Evolutionary conservation across 2,329 filamentous ascomycete species (phyloP), one percentile per base, ranked within the genome.

Genomic region (Aspergillus ochraceus): DNA sequence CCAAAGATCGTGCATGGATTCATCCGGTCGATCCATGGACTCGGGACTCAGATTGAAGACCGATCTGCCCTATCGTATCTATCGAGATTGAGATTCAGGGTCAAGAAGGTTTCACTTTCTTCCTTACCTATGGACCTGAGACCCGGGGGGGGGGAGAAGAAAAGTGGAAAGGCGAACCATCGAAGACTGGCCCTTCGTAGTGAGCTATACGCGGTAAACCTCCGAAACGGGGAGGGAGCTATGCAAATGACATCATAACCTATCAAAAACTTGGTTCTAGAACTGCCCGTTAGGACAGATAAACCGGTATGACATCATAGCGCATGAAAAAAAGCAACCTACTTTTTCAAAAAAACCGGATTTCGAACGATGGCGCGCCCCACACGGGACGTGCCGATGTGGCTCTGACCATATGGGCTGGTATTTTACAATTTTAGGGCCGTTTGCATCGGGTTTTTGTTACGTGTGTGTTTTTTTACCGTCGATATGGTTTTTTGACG

Each of bases 311-410:
- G 57, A 49, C 57, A 53, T 60, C 58, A 56, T 56, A 29, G 20
- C 14, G 29, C 30, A 46, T 10, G 26, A 29, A 9, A 45, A 22
- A 2, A 11, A 36, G 12, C 26, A 12, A 9, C 2, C 39, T 22
- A 24, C 14, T 53, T 59, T 58, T 54, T 52, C 45, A 50, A 52
- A 49, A 49, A 54, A 51, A 39, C 22, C 29, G 22, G 51, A 26
- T 57, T 49, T 30, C 24, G 19, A 26, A 19, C 39, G 26, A 12
- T 49, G 20, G 20, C 10, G 19, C 11, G n/a, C 59, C 42, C 57
- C 58, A 62, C 60, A 53, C 66, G 66, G 66, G 59, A 67, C 63
- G 63, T 68, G 61, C 66, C 65, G 66, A 46, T 60, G 60, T 60
- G 62, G 57, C 52, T 36, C 59, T 49, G 22, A 6, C 20, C 26